A percentile compares a stretch with the other conserved stretches of the same genome.
These are phyloP conservation scores for Schrenkiella parvula DNA, from an alignment of 345 rosid genomes.

Conservation along the genomic window DNA sequence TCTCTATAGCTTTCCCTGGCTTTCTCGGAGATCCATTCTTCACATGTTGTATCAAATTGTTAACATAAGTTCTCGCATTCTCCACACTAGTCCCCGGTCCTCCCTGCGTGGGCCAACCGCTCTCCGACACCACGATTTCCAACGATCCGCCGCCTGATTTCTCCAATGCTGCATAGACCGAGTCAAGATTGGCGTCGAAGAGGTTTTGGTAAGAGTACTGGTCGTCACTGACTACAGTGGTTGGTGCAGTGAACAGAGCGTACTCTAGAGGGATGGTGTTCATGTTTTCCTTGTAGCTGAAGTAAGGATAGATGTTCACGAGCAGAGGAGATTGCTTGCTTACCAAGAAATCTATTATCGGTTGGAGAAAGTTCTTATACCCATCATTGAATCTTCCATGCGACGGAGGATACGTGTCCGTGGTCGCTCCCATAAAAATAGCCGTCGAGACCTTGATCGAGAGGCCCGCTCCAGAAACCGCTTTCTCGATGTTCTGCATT, in stretches of 20 bases:
- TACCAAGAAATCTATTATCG: slow-evolving; percentile 37
- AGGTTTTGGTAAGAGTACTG: slow-evolving; percentile 20
- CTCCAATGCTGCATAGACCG: slow-evolving; percentile 33
- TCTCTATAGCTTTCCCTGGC: slow-evolving; percentile 45
- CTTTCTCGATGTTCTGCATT: slow-evolving; percentile 20
- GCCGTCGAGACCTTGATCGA: slow-evolving; percentile 37
- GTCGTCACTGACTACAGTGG: slow-evolving; percentile 6
- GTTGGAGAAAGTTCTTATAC: slow-evolving; percentile 26
- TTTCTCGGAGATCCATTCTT: slow-evolving; percentile 36
- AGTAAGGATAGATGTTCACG: slow-evolving; percentile 42
- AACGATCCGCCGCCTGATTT: slow-evolving; percentile 28
- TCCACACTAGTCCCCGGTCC: slow-evolving; percentile 15
- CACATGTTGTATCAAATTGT: slow-evolving; percentile 39
- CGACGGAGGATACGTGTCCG: slow-evolving; percentile 39
- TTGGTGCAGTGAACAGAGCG: slow-evolving; percentile 36
- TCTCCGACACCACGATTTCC: slow-evolving; percentile 41
- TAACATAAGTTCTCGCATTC: slow-evolving; percentile 31
- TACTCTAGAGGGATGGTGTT: slow-evolving; percentile 29
- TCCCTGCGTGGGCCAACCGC: slow-evolving; percentile 40
- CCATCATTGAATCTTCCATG: slow-evolving; percentile 27
- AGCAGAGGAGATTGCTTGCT: slow-evolving; percentile 42
- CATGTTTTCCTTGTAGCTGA: slow-evolving; percentile 19
- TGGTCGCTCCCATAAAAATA: slow-evolving; percentile 12
- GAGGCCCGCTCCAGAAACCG: slow-evolving; percentile 15
- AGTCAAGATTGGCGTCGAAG: slow-evolving; percentile 23